These are phyloP conservation scores for Haplosporangium gracile DNA, from an alignment of 192 early-diverging fungal species.

Conservation along the genomic window DNA sequence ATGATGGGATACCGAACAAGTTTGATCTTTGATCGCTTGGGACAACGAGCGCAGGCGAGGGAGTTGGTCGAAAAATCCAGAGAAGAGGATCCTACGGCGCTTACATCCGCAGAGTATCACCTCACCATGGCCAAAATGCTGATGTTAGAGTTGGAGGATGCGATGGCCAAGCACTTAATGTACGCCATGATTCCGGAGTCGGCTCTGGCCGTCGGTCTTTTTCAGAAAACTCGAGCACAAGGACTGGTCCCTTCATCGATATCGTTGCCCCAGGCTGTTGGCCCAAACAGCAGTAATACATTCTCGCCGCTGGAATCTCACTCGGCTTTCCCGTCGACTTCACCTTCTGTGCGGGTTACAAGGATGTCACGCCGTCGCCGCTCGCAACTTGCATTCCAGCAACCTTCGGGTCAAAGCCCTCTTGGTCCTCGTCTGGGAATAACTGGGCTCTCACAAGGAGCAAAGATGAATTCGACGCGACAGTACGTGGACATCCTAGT, in stretches of 20 bases:
- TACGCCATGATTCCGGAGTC: constrained; percentile 46
- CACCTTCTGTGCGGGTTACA: constrained; percentile 39
- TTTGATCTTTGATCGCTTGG: constrained; percentile 21
- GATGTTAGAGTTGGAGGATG: constrained; percentile 41
- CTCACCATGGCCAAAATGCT: constrained; percentile 28
- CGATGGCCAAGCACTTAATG: constrained; percentile 32
- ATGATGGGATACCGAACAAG: constrained; percentile 39
- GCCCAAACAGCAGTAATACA: not conserved
- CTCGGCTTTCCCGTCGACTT: not conserved
- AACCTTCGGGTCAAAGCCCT: not conserved
- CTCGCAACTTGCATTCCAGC: constrained; percentile 16
- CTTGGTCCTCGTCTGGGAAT: not conserved
- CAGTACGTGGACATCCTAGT: constrained; percentile 9
- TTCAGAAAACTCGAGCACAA: constrained; percentile 11
- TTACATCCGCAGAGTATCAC: constrained; percentile 34
- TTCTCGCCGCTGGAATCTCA: not conserved
- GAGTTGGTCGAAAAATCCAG: constrained; percentile 31
- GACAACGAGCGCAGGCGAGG: constrained; percentile 7
- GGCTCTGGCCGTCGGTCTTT: constrained; percentile 36
- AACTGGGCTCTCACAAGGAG: not conserved
- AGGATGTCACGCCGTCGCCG: constrained; percentile 31
- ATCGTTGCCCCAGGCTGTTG: not conserved
- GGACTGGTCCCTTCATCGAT: not conserved
- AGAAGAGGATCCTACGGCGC: constrained; percentile 15
- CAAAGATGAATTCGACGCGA: not conserved